Evolutionary conservation across 306 rosid species (phyloP), one percentile per base, ranked within the genome.

Genomic region (Lathyrus tuberosus): DNA sequence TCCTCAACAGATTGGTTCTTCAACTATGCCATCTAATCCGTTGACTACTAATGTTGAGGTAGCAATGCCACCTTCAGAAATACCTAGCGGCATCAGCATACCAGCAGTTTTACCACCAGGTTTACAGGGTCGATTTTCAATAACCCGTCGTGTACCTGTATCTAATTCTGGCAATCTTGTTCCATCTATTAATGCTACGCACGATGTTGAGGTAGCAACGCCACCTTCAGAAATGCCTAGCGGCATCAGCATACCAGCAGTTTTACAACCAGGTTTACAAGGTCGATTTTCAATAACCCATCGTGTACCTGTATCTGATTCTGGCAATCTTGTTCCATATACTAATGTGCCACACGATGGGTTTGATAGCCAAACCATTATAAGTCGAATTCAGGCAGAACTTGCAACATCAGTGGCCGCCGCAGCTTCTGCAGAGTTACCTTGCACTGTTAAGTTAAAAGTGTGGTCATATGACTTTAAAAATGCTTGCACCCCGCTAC

Each of bases 401-500:
- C 95, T 87, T 73, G 95, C 97, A 53, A 85, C 86, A 51, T 87
- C 96, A 63, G 76, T 86, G 69, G 89, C 97, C 59, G 92, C 92
- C 5, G 83, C 91, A 20, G 90, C 96, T 2, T 91, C 97, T 28
- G 82, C 96, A n/a, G 99, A 95, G 89, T 81, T 95, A 64, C 99
- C 99, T 75, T 91, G 97, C 77, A 87, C 97, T 15, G 99, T 95
- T 80, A 95, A 89, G 86, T 86, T 95, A 59, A 86, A 90, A 78
- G 79, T 95, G 63, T 91, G 99, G 99, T 77, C 86, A 0, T 91
- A 95, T 77, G 91, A 88, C 85, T 78, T 86, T 35, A 86, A 84
- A 81, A 74, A 78, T 79, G 96, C 99, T 1, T 91, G 92, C 70
- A 82, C 82, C 15, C 81, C 80, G 6, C 88, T 95, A 65, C 80